A percentile compares a stretch with the other conserved stretches of the same genome.
These are phyloP conservation scores for Cocos nucifera DNA, from an alignment of 176 grass and related monocot species.

Conservation along the genomic window DNA sequence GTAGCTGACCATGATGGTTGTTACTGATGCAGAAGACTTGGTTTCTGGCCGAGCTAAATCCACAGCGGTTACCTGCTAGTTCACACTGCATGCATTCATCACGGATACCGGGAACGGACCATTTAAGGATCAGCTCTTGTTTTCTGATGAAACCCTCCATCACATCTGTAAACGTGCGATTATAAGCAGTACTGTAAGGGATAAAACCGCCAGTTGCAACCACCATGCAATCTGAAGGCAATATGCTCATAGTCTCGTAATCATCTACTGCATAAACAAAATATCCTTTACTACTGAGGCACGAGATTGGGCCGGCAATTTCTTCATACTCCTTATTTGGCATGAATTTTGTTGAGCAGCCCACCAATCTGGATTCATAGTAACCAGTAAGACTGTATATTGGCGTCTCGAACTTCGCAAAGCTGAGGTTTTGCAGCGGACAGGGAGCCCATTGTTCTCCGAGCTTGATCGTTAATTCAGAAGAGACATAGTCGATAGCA, in stretches of 20 bases:
- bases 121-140: constrained; percentile 15
- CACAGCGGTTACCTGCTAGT: constrained; percentile 16
- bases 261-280: constrained; percentile 17
- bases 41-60: constrained; percentile 7
- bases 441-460: constrained; percentile 12
- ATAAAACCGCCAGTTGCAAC: neutral
- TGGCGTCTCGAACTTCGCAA: constrained; percentile 12
- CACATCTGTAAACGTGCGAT: no score
- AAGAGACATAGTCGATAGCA: constrained; percentile 16
- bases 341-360: constrained; percentile 18
- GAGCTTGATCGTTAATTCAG: constrained; percentile 3
- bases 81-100: constrained; percentile 23
- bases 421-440: constrained; percentile 26
- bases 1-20: constrained; percentile 9
- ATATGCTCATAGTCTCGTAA: constrained; percentile 5
- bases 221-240: constrained; percentile 28
- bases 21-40: constrained; percentile 26
- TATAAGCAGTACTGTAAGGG: no score
- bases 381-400: neutral
- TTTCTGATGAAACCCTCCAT: constrained; percentile 13
- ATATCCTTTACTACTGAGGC: constrained; percentile 9
- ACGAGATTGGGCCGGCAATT: constrained; percentile 13
- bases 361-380: neutral
- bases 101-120: constrained; percentile 21
- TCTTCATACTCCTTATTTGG: neutral